Conservation (phyloP, 768 basidiomycete species). For the Lentinus tigrinus region DNA sequence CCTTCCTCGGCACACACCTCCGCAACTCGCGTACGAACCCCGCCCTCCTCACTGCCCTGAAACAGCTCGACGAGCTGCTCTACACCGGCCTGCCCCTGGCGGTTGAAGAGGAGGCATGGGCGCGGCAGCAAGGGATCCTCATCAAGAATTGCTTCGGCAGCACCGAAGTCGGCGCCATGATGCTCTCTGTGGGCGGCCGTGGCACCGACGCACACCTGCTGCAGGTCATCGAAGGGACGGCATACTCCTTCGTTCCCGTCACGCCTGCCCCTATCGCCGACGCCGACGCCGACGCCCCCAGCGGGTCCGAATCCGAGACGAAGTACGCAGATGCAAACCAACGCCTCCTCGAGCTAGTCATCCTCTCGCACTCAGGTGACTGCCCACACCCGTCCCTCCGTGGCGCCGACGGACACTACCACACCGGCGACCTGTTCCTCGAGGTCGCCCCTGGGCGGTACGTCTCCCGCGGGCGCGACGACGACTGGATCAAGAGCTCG, state of each 20-base stretch:
- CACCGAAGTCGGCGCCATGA: conserved; percentile 76
- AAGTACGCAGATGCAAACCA: conserved; percentile 52
- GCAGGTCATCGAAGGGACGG: conserved; percentile 56
- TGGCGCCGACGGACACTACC: conserved; percentile 66
- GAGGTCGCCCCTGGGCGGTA: conserved; percentile 58
- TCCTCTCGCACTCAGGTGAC: conserved; percentile 64
- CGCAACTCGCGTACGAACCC: conserved; percentile 57
- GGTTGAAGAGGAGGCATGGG: conserved; percentile 72
- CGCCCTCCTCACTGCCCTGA: conserved; percentile 57
- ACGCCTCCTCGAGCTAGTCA: conserved; percentile 65
- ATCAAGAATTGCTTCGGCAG: conserved; percentile 79
- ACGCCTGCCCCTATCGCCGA: conserved; percentile 30
- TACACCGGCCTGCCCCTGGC: conserved; percentile 66
- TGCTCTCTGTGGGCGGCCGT: conserved; percentile 56
- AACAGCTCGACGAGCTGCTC: conserved; percentile 58
- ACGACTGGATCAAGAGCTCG: conserved; percentile 86
- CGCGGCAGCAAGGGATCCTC: conserved; percentile 59
- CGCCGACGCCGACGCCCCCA: background rate
- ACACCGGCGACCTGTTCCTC: conserved; percentile 81
- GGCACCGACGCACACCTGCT: conserved; percentile 53
- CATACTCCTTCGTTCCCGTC: conserved; percentile 67
- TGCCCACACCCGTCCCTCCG: conserved; percentile 64
- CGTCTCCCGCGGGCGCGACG: conserved; percentile 68
- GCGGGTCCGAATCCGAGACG: conserved; percentile 28
- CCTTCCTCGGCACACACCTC: conserved; percentile 66